A percentile compares a stretch with the other conserved stretches of the same genome.
phyloP scores from a whole-genome alignment of 257 asterid species.

The Nicotiana attenuata region DNA sequence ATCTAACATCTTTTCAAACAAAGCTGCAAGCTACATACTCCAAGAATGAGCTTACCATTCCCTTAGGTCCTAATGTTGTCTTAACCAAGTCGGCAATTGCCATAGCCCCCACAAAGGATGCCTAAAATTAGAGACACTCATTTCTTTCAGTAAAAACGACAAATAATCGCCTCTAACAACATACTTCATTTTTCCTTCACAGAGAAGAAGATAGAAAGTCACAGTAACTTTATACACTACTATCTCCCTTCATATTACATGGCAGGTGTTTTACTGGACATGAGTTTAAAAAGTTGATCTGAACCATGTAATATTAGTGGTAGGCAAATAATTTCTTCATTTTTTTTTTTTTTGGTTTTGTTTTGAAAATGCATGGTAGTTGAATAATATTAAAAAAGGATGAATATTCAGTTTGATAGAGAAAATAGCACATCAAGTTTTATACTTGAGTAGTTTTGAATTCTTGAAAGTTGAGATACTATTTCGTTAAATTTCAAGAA shows the following conservation, averaged over 20 bases:
- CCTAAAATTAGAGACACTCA: conserved; percentile 26
- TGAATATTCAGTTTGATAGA: background rate
- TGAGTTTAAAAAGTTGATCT: background rate
- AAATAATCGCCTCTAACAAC: background rate
- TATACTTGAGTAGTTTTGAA: background rate
- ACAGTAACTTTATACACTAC: background rate
- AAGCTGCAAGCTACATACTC: background rate
- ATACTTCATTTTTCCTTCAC: background rate
- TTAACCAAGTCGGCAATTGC: conserved; percentile 89
- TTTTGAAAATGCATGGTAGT: too few species aligned
- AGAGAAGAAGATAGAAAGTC: background rate
- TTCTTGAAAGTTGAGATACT: background rate
- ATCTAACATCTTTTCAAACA: background rate
- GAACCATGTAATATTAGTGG: background rate
- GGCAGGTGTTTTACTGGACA: background rate
- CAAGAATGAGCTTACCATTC: conserved; percentile 49
- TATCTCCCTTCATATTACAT: background rate
- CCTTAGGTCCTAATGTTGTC: conserved; percentile 97
- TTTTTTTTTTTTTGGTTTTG: too few species aligned
- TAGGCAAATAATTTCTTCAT: background rate
- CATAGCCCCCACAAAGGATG: conserved; percentile 89
- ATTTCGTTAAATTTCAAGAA: background rate
- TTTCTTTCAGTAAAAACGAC: conserved; percentile 3
- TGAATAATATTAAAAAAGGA: background rate
- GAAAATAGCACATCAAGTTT: background rate